Evolutionary conservation across 106 monocot genomes (phyloP).

Genomic region (Gastrodia elata): DNA sequence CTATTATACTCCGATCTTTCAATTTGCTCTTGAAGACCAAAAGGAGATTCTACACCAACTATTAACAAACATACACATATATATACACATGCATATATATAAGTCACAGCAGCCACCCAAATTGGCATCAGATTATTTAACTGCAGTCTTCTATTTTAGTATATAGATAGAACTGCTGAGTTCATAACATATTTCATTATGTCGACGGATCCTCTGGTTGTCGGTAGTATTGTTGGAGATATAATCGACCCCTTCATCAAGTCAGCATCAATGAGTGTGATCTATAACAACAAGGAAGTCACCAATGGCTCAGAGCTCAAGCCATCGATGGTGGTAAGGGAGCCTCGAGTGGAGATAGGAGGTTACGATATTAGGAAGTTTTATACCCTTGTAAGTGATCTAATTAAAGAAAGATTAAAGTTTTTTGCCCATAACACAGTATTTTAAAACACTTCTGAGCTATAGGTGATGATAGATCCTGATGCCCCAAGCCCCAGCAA

Average conservation of each 20-base stretch:
- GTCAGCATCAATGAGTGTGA: slow-evolving; percentile 33
- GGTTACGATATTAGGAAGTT: slow-evolving; percentile 39
- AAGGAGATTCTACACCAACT: slow-evolving; percentile 4
- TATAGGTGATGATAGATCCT: slow-evolving; percentile 63
- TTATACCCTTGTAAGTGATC: slow-evolving; percentile 56
- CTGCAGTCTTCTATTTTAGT: not conserved
- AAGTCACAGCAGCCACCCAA: slow-evolving; percentile 1
- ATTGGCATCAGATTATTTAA: not conserved
- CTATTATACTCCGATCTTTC: too few relatives aligned
- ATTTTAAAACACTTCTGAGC: not conserved
- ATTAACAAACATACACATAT: not conserved
- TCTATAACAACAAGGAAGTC: slow-evolving; percentile 51
- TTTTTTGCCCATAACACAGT: not conserved
- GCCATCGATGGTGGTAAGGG: slow-evolving; percentile 31
- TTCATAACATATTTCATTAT: slow-evolving; percentile 1
- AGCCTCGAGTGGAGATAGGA: slow-evolving; percentile 46
- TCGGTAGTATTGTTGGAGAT: slow-evolving; percentile 63
- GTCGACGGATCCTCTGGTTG: slow-evolving; percentile 67
- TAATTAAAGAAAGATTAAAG: not conserved
- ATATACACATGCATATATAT: not conserved
- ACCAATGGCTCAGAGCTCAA: slow-evolving; percentile 68
- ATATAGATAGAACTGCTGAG: not conserved
- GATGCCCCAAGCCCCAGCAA: slow-evolving; percentile 56
- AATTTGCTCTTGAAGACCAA: slow-evolving; percentile 2
- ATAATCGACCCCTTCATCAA: slow-evolving; percentile 60